Evolutionary conservation across 768 basidiomycete genomes (phyloP), one percentile per base, ranked within the genome.

Genomic region (Mycena galericulata): DNA sequence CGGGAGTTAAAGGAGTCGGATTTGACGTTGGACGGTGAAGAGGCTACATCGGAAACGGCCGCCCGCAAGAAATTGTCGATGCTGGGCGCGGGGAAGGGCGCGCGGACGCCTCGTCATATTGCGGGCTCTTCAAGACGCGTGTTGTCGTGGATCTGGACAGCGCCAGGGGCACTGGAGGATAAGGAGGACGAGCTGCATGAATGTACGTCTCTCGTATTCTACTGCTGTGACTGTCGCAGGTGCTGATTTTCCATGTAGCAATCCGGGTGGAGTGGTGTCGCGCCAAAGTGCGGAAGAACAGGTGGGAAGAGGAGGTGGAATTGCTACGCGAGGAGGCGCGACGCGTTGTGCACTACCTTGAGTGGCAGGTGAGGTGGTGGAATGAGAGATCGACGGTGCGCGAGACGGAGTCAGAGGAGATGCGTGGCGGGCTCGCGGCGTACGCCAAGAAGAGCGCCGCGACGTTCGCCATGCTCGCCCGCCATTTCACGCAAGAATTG

Each of bases 261-360:
- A n/a, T 71, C 12, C 70, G 57, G 0, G 68, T 72, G 11, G 68
- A 72, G n/a, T 72, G 70, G 70, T 41, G 70, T 41, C 27, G 54
- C 22, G 55, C 62, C 6, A 32, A 45, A 1, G 67, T 68, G 9
- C 24, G 70, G 29, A 56, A 53, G 10, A 41, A 18, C 0, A 30
- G 70, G 12, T 72, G 60, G 62, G 4, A 18, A 4, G 70, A 72
- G 38, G 67, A 72, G 38, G 70, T 72, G 9, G 24, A 56, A 49
- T n/a, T 65, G 1, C 46, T 72, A 18, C 18, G 53, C 27, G 70
- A 72, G 61, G 70, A 72, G 36, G 65, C 65, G 68, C 24, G 54
- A n/a, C 46, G 70, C 22, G 68, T 69, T 20, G 20, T 65, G n/a
- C 26, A 40, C 0, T 58, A 40, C 22, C 40, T 71, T 14, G 38